Evolutionary conservation across 768 basidiomycete genomes (phyloP), one percentile per base, ranked within the genome.

Genomic region (Calocera viscosa): DNA sequence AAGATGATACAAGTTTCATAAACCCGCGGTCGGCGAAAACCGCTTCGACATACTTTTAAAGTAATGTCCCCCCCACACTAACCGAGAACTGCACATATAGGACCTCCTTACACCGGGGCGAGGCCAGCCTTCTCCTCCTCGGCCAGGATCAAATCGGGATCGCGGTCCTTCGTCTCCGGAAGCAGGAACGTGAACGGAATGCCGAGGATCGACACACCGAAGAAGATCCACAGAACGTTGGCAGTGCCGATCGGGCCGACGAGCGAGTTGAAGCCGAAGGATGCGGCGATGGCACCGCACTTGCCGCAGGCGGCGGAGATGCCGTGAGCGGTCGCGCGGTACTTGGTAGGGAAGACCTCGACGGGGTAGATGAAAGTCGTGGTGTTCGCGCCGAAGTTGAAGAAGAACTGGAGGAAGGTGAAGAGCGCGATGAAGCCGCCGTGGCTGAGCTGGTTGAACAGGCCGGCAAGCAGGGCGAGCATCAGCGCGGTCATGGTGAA

Each of bases 311-410:
- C 90, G 1, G 90, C 89, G 1, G 84, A 85, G 14, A 89, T 77
- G 32, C 90, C 90, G 73, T 90, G 89, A 16, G 88, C 89, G 63
- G 82, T 82, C 30, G 86, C 87, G 53, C 85, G 82, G 76, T 84
- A 89, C 39, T 84, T 80, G 0, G 90, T 91, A 0, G 89, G 90
- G 79, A 89, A 90, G 12, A 90, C 85, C 76, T 90, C 88, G 2
- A 86, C 86, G 1, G 89, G 86, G 72, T 88, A 87, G 73, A 91
- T 70, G 75, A 93, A 92, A 0, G 90, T 91, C 0, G 89, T 91
- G 81, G 83, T 77, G 72, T 89, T 89, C 1, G 87, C 86, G 24
- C 89, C 88, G 71, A 89, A 90, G 77, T 90, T 89, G 80, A 89
- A 89, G 80, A 89, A 88, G 78, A 88, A 88, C 74, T 89, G 88